These are phyloP conservation scores for Mesembryanthemum crystallinum DNA, from an alignment of 148 eudicot genomes.

Conservation along the genomic window DNA sequence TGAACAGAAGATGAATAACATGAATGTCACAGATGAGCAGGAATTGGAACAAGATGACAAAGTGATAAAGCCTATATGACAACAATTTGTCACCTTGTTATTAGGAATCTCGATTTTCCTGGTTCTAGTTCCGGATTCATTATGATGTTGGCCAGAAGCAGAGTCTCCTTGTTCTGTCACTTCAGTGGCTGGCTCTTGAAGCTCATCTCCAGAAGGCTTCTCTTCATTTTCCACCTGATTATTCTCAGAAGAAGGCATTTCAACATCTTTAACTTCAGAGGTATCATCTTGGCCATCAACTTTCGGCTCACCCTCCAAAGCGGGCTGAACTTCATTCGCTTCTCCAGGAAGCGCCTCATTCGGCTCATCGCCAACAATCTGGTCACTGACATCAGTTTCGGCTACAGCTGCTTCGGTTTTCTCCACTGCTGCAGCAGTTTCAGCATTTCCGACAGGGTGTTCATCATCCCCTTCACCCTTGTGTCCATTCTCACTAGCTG, in stretches of 20 bases:
- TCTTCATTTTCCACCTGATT: constrained; percentile 27
- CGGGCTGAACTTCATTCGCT: constrained; percentile 25
- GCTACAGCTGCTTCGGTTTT: constrained; percentile 18
- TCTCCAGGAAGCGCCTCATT: constrained; percentile 27
- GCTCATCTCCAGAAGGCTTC: constrained; percentile 33
- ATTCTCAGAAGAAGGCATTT: constrained; percentile 24
- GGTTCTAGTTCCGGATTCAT: constrained; percentile 37
- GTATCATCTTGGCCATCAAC: constrained; percentile 27
- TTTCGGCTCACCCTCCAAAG: constrained; percentile 28
- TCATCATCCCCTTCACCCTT: constrained; percentile 39
- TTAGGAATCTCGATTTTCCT: constrained; percentile 80
- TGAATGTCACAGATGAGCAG: not conserved
- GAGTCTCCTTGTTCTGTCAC: constrained; percentile 32
- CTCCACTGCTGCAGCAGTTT: constrained; percentile 18
- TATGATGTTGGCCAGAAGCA: constrained; percentile 28
- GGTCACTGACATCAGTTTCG: constrained; percentile 21
- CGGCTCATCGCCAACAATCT: constrained; percentile 28
- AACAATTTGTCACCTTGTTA: constrained; percentile 60
- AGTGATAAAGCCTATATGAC: not conserved
- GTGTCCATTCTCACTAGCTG: constrained; percentile 50
- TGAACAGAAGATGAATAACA: not conserved
- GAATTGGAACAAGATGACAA: not conserved
- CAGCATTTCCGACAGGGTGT: constrained; percentile 24
- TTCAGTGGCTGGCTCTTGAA: constrained; percentile 31
- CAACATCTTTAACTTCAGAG: constrained; percentile 15